Evolutionary conservation across 2,329 filamentous ascomycete species (phyloP).

Genomic region (Sporothrix euskadiensis): DNA sequence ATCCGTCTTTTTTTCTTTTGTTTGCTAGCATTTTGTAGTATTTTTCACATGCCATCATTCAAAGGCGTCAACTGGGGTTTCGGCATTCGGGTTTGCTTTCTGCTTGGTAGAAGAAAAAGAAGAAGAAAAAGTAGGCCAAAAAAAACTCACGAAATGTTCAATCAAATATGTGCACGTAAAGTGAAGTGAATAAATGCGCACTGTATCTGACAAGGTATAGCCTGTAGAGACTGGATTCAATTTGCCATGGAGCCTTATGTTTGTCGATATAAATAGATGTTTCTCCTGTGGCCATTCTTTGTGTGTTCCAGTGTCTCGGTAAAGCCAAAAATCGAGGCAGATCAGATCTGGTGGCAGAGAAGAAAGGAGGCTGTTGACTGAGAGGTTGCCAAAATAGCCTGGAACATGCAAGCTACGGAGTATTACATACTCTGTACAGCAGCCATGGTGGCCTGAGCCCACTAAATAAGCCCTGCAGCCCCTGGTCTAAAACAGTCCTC

Average conservation of each 20-base stretch:
- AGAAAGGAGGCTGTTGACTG: neutral
- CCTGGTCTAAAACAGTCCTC: neutral
- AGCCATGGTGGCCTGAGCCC: neutral
- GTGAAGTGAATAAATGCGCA: neutral
- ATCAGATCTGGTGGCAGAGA: neutral
- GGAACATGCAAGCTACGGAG: no score
- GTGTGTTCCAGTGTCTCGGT: neutral
- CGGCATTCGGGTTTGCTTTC: neutral
- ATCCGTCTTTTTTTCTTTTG: constrained; percentile 3
- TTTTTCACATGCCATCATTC: neutral
- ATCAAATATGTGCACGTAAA: neutral
- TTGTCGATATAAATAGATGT: neutral
- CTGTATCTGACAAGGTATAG: neutral
- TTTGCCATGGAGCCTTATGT: neutral
- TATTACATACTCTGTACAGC: neutral
- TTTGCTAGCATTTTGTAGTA: neutral
- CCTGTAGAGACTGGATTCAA: neutral
- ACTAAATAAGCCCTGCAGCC: constrained; percentile 15
- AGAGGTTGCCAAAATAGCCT: neutral
- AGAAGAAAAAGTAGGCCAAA: neutral
- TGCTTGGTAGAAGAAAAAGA: constrained; percentile 13
- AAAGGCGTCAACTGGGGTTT: constrained; percentile 8
- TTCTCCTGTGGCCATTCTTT: neutral
- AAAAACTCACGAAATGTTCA: constrained; percentile 2
- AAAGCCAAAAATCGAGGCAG: neutral